These are phyloP conservation scores for Macrolepiota albuminosa DNA, from an alignment of 768 basidiomycete species.

Conservation along the genomic window DNA sequence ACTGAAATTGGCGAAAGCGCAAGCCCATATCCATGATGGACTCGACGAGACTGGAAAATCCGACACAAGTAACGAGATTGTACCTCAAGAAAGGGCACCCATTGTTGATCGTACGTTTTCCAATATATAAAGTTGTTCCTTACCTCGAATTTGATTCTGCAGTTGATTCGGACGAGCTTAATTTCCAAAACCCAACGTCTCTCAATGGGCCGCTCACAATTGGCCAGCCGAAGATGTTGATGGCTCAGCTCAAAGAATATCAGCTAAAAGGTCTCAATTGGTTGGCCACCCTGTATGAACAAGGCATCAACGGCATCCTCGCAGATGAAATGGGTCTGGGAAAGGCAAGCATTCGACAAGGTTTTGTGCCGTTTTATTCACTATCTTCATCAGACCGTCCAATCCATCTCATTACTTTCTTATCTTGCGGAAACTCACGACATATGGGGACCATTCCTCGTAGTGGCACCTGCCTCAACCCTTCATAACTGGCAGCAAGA, in stretches of 20 bases:
- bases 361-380: neutral
- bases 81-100: constrained; percentile 37
- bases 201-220: constrained; percentile 81
- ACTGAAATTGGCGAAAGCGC: constrained; percentile 58
- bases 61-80: constrained; percentile 22
- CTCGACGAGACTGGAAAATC: constrained; percentile 43
- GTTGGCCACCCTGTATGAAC: constrained; percentile 96
- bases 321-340: constrained; percentile 99
- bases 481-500: constrained; percentile 99
- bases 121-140: neutral
- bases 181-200: constrained; percentile 98
- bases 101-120: constrained; percentile 61
- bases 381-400: constrained; percentile 67
- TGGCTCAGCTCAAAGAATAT: constrained; percentile 96
- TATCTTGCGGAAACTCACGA: constrained; percentile 97
- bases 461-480: constrained; percentile 95
- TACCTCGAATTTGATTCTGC: constrained; percentile 5
- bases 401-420: constrained; percentile 93
- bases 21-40: constrained; percentile 42
- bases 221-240: constrained; percentile 91
- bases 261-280: constrained; percentile 97
- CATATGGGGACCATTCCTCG: constrained; percentile 99
- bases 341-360: constrained; percentile 45
- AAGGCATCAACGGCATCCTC: constrained; percentile 98
- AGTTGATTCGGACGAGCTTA: constrained; percentile 97